Evolutionary conservation across 129 eudicot genomes (phyloP).

Genomic region (Arctium lappa): DNA sequence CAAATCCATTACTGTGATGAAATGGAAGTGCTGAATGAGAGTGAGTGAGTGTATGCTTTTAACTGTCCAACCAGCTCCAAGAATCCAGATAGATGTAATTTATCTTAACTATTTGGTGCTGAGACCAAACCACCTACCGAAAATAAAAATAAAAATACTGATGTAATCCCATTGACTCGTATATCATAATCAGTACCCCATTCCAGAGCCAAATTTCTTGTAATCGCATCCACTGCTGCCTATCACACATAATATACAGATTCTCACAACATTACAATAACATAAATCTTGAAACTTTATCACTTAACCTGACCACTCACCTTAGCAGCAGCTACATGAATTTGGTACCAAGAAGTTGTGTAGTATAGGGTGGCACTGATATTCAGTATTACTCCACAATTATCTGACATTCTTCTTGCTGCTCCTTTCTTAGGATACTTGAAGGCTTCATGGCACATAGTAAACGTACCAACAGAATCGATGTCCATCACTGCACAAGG

Average conservation of each 20-base stretch:
- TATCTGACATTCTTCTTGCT: slow-evolving; percentile 51
- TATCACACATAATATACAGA: neutral
- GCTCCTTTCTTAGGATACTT: slow-evolving; percentile 78
- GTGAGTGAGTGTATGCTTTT: neutral
- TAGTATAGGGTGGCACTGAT: slow-evolving; percentile 95
- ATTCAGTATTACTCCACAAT: slow-evolving; percentile 73
- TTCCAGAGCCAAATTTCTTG: slow-evolving; percentile 89
- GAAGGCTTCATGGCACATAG: slow-evolving; percentile 87
- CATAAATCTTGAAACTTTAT: neutral
- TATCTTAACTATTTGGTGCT: no score
- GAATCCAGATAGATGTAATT: no score
- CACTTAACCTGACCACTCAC: slow-evolving; percentile 26
- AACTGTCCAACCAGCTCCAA: neutral
- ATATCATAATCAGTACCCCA: slow-evolving; percentile 98
- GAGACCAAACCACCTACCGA: neutral
- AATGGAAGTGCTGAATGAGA: neutral
- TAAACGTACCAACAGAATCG: slow-evolving; percentile 93
- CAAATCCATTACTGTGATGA: neutral
- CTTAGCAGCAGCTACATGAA: slow-evolving; percentile 98
- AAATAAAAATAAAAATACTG: neutral
- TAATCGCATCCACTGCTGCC: slow-evolving; percentile 94
- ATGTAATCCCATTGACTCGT: slow-evolving; percentile 89
- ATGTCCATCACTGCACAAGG: slow-evolving; percentile 72
- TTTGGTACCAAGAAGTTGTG: slow-evolving; percentile 91
- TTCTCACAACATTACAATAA: neutral